phyloP scores from a whole-genome alignment of 441 rosid genomes.

The Erodium trifolium region DNA sequence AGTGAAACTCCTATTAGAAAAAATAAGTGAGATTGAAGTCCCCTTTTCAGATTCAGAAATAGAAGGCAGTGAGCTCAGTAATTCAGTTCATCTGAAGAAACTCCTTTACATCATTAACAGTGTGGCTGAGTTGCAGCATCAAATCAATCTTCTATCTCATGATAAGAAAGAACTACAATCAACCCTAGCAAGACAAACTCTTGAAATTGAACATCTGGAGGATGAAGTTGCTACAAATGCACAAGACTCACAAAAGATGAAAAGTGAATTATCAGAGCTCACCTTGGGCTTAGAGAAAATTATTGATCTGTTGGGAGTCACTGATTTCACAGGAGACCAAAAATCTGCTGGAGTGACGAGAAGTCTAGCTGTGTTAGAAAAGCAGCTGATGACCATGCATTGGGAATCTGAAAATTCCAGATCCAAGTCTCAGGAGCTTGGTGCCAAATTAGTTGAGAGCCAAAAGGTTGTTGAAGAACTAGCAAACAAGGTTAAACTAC shows the following conservation, averaged over 20 bases:
- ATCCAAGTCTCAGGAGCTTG: conserved; percentile 53
- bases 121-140: conserved; percentile 42
- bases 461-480: conserved; percentile 61
- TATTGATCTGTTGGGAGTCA: conserved; percentile 38
- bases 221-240: conserved; percentile 36
- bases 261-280: conserved; percentile 43
- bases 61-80: conserved; percentile 30
- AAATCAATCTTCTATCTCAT: conserved; percentile 39
- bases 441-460: conserved; percentile 52
- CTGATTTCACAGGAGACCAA: conserved; percentile 34
- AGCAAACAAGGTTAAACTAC: conserved; percentile 45
- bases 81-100: conserved; percentile 48
- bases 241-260: conserved; percentile 40
- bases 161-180: conserved; percentile 52
- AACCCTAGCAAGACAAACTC: conserved; percentile 37
- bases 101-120: conserved; percentile 49
- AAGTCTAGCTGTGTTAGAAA: conserved; percentile 49
- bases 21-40: conserved; percentile 43
- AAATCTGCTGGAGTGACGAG: conserved; percentile 30
- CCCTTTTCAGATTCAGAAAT: conserved; percentile 31
- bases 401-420: conserved; percentile 57
- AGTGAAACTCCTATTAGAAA: conserved; percentile 47
- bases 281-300: conserved; percentile 52
- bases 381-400: conserved; percentile 38
- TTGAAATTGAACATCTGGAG: conserved; percentile 54